Evolutionary conservation across 805 yeast genomes (phyloP).

Genomic region (Monosporozyma aerobia): DNA sequence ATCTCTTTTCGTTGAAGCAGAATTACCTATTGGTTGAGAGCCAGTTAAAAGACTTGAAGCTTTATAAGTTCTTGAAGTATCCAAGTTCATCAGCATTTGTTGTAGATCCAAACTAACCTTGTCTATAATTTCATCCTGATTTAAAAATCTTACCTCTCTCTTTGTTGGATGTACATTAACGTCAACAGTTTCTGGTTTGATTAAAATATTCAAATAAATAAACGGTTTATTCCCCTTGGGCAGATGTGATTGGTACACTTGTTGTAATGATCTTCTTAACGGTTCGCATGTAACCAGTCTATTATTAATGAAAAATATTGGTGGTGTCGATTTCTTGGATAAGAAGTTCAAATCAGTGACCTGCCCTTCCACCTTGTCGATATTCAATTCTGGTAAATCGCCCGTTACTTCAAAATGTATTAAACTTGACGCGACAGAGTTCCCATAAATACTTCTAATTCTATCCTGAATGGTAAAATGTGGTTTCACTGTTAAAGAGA

Average conservation of each 20-base stretch:
- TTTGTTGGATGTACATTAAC: constrained; percentile 96
- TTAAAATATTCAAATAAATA: constrained; percentile 59
- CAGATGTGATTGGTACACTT: constrained; percentile 52
- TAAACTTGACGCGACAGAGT: constrained; percentile 55
- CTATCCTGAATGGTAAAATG: constrained; percentile 49
- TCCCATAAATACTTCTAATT: constrained; percentile 66
- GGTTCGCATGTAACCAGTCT: constrained; percentile 81
- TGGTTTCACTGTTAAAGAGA: constrained; percentile 51
- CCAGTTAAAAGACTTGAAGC: constrained; percentile 48
- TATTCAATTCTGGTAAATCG: constrained; percentile 35
- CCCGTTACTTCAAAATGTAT: constrained; percentile 36
- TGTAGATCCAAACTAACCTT: constrained; percentile 43
- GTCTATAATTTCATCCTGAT: constrained; percentile 80
- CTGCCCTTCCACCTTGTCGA: constrained; percentile 45
- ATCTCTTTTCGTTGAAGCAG: not conserved
- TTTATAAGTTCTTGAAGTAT: constrained; percentile 57
- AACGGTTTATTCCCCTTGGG: constrained; percentile 78
- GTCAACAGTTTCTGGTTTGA: constrained; percentile 66
- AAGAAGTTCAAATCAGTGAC: constrained; percentile 65
- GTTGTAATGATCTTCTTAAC: constrained; percentile 54
- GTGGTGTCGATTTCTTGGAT: constrained; percentile 59
- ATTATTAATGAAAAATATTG: constrained; percentile 77
- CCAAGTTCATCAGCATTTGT: constrained; percentile 43
- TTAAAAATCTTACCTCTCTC: constrained; percentile 75
- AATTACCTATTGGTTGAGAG: constrained; percentile 1